Base-by-base conservation (phyloP, 2,329 filamentous ascomycete genomes). In the Orbilia oligospora region DNA sequence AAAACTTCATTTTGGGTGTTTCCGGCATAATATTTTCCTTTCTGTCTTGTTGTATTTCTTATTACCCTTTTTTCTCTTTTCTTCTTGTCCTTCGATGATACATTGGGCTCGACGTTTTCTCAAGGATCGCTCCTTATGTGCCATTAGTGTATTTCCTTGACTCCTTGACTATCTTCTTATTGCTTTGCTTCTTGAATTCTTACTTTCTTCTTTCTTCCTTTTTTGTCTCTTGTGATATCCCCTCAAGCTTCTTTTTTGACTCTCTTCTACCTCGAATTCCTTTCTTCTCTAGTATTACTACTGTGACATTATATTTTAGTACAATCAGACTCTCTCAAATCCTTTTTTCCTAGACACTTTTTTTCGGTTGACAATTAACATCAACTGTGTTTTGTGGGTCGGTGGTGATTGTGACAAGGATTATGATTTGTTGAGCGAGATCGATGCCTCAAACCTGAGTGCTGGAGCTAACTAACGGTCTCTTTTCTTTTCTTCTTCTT, bases 51-150 rank as follows among this genome's bases (percentile, higher is more conserved):
- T 51, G 48, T 51, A 51, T 51, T 51, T 51, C 20, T 14, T 51
- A 51, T 51, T 51, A 27, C 48, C 48, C 48, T 58, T 56, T 44
- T 12, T 36, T 36, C 9, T 8, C 27, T 68, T 18, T 48, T 48
- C 20, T 10, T 3, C 24, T 33, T n/a, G 41, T 12, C n/a, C 49
- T 49, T 65, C 14, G 48, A 51, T 16, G 22, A 51, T 38, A 41
- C 61, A 64, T 51, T 73, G 61, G 61, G 33, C 53, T 51, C 51
- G 38, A 71, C 12, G 49, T 36, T 58, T 58, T 66, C 56, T 76
- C 46, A 69, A 70, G 66, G 56, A 66, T 76, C 65, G 56, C 65
- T 76, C 46, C 65, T 63, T 58, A 61, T 65, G 70, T 73, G 70
- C 56, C 41, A 72, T 16, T 73, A 73, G 24, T 48, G 22, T 56